Evolutionary conservation across 2,329 filamentous ascomycete species (phyloP), one percentile per base, ranked within the genome.

Genomic region (Phyllosticta citribraziliensis): DNA sequence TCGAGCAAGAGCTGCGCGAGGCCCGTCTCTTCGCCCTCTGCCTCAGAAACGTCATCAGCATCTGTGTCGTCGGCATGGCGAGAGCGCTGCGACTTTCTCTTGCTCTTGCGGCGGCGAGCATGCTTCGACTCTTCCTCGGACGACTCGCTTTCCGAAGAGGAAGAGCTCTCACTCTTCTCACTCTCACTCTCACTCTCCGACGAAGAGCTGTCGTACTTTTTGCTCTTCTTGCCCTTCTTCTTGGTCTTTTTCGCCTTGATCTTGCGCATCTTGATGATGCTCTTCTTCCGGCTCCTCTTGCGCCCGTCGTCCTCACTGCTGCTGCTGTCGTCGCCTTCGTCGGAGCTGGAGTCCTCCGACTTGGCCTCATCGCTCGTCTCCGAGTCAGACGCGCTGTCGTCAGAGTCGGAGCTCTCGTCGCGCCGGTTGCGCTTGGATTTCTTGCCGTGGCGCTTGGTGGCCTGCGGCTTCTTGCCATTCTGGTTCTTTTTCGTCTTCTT

Each of bases 181-280:
- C 40, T 47, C 40, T n/a, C 40, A 19, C 40, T 47, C 14, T 47
- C 40, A 53, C 67, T 58, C 65, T 70, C 68, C 25, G 19, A 69
- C 56, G 58, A 61, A 19, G 25, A 52, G 2, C 50, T 67, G 63
- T 20, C 65, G 69, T 54, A 70, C 69, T 55, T 71, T 69, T 55
- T 71, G 5, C 57, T 63, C 65, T 60, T 64, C 65, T 62, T 68
- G 63, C 20, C 64, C 68, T 52, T 70, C 69, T 55, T 71, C 69
- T 53, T 70, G 17, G 50, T 58, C 33, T 62, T 64, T n/a, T 68
- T 74, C 14, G 67, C 66, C 55, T 67, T 66, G 52, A 71, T 72
- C 64, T 74, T 76, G 12, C 69, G 67, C 63, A 73, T 73, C 62
- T 73, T 71, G 50, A 55, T 5, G 50, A 55, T 2, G 20, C 27